These are phyloP conservation scores for Syncephalastrum monosporum DNA, from an alignment of 371 early-diverging fungal species.

Conservation along the genomic window DNA sequence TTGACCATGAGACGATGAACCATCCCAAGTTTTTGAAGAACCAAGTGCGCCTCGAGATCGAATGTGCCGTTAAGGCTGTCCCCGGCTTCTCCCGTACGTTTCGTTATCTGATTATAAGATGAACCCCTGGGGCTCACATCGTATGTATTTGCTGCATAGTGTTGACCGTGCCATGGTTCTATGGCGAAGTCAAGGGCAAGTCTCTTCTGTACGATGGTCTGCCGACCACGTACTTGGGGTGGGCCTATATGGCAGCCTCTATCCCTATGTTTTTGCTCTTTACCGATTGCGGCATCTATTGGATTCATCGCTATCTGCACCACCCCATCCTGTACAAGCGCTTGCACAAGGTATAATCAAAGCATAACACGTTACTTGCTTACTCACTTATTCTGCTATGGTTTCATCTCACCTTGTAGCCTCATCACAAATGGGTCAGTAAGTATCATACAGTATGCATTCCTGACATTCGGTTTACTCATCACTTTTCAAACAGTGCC, in stretches of 20 bases:
- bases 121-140: not conserved
- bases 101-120: not conserved
- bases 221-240: conserved; percentile 34
- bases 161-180: conserved; percentile 88
- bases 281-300: conserved; percentile 93
- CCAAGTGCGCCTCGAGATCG: conserved; percentile 86
- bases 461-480: conserved; percentile 3
- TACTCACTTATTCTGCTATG: conserved; percentile 1
- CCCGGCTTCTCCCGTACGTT: conserved; percentile 68
- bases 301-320: conserved; percentile 91
- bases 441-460: conserved; percentile 6
- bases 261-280: conserved; percentile 80
- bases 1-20: conserved; percentile 83
- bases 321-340: conserved; percentile 83
- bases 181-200: conserved; percentile 86
- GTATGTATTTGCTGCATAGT: conserved; percentile 22
- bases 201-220: conserved; percentile 68
- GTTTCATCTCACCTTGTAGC: conserved; percentile 21
- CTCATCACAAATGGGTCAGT: conserved; percentile 59
- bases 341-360: conserved; percentile 77
- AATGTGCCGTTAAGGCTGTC: conserved; percentile 73
- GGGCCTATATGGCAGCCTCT: conserved; percentile 66
- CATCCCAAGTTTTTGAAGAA: conserved; percentile 91
- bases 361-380: not conserved
- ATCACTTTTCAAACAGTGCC: conserved; percentile 69